Conservation (phyloP, 371 early-diverging fungal species). For the Actinomucor elegans region DNA sequence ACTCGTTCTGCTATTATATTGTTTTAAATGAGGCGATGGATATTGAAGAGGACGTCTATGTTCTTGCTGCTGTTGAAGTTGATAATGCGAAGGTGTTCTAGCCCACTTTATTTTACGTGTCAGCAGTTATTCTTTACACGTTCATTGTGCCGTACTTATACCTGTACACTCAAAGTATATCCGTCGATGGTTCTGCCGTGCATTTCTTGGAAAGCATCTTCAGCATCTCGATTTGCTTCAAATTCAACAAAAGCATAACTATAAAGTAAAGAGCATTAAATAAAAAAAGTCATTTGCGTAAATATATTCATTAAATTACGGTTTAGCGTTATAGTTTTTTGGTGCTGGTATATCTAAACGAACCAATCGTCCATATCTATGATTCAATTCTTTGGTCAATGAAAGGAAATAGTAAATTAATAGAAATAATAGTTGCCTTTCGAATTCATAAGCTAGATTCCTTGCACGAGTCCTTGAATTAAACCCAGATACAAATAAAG, state of each 20-base stretch:
- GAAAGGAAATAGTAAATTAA: background rate
- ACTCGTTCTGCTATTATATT: conserved; percentile 3
- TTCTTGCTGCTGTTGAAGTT: no score
- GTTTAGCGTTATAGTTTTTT: conserved; percentile 56
- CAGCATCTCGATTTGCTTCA: conserved; percentile 85
- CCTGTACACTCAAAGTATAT: conserved; percentile 76
- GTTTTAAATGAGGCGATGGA: background rate
- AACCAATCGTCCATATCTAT: conserved; percentile 80
- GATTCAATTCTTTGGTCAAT: no score
- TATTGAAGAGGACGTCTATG: no score
- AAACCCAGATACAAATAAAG: conserved; percentile 79
- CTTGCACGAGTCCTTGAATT: conserved; percentile 68
- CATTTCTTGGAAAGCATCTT: conserved; percentile 88
- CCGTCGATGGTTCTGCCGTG: conserved; percentile 83
- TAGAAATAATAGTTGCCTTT: conserved; percentile 52
- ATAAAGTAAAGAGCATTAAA: background rate
- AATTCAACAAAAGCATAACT: conserved; percentile 93
- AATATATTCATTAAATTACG: conserved; percentile 50
- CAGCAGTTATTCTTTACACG: no score
- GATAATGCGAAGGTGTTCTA: background rate
- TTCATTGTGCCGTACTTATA: no score
- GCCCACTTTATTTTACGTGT: conserved; percentile 18
- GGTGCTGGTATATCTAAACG: conserved; percentile 88
- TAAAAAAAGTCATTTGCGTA: background rate
- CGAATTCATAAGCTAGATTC: conserved; percentile 84